phyloP scores from a whole-genome alignment of 768 basidiomycete genomes.

The Lentinula sp. region DNA sequence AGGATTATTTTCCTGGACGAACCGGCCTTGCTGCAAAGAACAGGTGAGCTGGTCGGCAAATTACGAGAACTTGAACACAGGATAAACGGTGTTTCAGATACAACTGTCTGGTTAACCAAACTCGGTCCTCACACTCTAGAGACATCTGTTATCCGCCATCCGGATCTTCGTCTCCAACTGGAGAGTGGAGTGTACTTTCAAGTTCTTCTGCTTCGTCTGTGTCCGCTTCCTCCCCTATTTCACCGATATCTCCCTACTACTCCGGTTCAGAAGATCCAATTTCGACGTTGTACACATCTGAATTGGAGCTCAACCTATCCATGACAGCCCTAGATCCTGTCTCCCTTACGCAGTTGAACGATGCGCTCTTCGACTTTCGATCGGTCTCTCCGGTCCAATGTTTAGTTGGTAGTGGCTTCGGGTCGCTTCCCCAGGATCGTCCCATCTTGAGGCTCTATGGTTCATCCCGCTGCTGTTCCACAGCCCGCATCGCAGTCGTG shows the following conservation, averaged over 20 bases:
- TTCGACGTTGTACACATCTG: not conserved
- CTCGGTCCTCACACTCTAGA: not conserved
- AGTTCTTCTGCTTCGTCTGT: not conserved
- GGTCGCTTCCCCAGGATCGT: not conserved
- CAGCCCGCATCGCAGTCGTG: slow-evolving; percentile 31
- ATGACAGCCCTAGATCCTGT: not conserved
- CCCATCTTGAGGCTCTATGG: not conserved
- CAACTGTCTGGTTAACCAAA: slow-evolving; percentile 10
- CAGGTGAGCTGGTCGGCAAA: slow-evolving; percentile 11
- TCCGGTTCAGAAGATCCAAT: not conserved
- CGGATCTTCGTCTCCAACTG: not conserved
- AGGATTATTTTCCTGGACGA: slow-evolving; percentile 20
- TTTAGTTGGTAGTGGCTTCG: not conserved
- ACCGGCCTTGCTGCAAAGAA: slow-evolving; percentile 25
- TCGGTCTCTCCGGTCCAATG: not conserved
- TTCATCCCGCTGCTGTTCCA: slow-evolving; percentile 26
- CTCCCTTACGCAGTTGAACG: not conserved
- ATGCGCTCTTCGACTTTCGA: not conserved
- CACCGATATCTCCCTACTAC: not conserved
- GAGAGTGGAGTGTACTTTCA: not conserved
- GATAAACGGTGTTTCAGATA: slow-evolving; percentile 8
- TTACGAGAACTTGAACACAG: not conserved
- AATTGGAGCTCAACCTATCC: not conserved
- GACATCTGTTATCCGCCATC: not conserved
- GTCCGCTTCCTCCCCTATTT: not conserved